Conservation (phyloP, 495 filamentous ascomycete species). For the Penicillium argentinense region DNA sequence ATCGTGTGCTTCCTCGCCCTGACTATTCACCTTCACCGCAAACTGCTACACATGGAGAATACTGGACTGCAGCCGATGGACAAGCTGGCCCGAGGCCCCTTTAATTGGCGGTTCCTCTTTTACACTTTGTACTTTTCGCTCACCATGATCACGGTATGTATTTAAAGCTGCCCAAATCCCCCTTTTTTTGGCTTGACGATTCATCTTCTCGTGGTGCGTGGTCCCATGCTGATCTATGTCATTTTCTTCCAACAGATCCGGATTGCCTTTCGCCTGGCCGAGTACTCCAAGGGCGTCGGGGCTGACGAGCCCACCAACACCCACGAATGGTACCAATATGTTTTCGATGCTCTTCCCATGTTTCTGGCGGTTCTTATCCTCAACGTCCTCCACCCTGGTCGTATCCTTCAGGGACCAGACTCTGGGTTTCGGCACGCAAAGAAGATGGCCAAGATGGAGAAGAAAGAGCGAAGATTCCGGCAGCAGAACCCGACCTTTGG, state of each 20-base stretch:
- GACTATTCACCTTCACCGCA: constrained; percentile 46
- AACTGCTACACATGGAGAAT: constrained; percentile 40
- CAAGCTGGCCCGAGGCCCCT: constrained; percentile 16
- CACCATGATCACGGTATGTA: constrained; percentile 51
- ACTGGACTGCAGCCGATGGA: constrained; percentile 26
- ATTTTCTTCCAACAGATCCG: constrained; percentile 7
- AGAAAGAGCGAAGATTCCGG: not conserved
- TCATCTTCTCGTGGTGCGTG: too few relatives aligned
- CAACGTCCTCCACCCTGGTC: constrained; percentile 53
- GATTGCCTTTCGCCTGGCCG: constrained; percentile 58
- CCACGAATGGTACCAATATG: constrained; percentile 56
- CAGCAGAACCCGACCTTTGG: not conserved
- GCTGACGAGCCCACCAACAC: constrained; percentile 41
- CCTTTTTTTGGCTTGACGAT: too few relatives aligned
- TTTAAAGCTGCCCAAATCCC: too few relatives aligned
- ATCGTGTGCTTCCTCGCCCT: constrained; percentile 53
- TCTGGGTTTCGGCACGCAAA: not conserved
- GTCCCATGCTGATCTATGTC: too few relatives aligned
- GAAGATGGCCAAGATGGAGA: constrained; percentile 1
- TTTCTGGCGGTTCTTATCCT: constrained; percentile 46
- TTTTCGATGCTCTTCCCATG: constrained; percentile 61
- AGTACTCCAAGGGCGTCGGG: constrained; percentile 47
- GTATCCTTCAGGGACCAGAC: constrained; percentile 47
- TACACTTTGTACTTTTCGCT: constrained; percentile 52
- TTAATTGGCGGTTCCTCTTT: constrained; percentile 43